A percentile compares a stretch with the other conserved stretches of the same genome.
These are phyloP conservation scores for Phytophthora kernoviae DNA, from an alignment of 352 stramenopile species.

Conservation along the genomic window DNA sequence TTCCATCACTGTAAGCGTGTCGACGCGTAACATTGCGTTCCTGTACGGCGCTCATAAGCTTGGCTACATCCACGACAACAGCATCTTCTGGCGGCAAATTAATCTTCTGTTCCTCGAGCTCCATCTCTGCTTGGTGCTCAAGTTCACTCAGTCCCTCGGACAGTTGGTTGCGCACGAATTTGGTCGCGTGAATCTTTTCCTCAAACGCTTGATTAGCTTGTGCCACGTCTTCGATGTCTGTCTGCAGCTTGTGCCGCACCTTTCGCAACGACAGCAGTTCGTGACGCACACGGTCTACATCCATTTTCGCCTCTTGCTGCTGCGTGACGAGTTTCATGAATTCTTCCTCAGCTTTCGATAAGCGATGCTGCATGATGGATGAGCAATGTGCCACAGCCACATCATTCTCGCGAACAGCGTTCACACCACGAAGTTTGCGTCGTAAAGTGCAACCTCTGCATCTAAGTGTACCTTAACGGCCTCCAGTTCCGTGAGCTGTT, in stretches of 20 bases:
- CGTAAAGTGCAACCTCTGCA: constrained; percentile 53
- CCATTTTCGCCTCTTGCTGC: constrained; percentile 62
- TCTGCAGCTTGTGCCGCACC: constrained; percentile 60
- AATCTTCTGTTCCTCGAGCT: constrained; percentile 55
- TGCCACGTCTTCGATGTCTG: constrained; percentile 59
- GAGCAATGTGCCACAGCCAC: constrained; percentile 73
- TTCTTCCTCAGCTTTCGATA: constrained; percentile 76
- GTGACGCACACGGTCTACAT: constrained; percentile 61
- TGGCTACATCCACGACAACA: constrained; percentile 62
- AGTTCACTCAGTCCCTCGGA: constrained; percentile 62
- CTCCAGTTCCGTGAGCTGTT: constrained; percentile 58
- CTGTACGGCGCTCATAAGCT: constrained; percentile 65
- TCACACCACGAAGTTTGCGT: constrained; percentile 63
- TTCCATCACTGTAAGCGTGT: constrained; percentile 5
- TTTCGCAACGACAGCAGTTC: constrained; percentile 67
- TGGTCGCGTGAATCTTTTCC: constrained; percentile 53
- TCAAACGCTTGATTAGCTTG: constrained; percentile 44
- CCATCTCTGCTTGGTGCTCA: constrained; percentile 57
- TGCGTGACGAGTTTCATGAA: constrained; percentile 79
- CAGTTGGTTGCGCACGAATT: constrained; percentile 52
- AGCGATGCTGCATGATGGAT: constrained; percentile 75
- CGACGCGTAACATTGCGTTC: constrained; percentile 28
- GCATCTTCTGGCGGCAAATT: constrained; percentile 69
- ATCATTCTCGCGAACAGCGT: constrained; percentile 80
- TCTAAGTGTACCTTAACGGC: constrained; percentile 52